These are phyloP conservation scores for Hericium erinaceus DNA, from an alignment of 768 basidiomycete species.

Conservation along the genomic window DNA sequence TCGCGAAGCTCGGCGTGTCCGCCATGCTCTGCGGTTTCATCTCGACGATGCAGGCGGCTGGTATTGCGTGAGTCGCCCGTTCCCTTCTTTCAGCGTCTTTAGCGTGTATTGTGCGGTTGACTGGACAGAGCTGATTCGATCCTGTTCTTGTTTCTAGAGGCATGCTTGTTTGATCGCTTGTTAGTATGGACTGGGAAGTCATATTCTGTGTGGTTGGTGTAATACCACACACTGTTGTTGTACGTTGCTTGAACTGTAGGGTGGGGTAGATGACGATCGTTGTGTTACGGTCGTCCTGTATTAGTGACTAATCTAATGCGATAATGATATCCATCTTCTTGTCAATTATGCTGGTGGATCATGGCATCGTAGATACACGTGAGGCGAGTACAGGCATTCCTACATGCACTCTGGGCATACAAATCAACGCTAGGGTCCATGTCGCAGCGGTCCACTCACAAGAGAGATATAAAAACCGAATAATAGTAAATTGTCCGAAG, in stretches of 20 bases:
- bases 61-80: slow-evolving; percentile 39
- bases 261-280: too few species aligned
- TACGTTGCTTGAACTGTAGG: too few species aligned
- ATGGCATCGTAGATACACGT: neutral
- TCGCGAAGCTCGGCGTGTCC: slow-evolving; percentile 58
- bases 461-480: too few species aligned
- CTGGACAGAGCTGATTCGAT: neutral
- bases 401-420: neutral
- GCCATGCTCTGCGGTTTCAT: slow-evolving; percentile 68
- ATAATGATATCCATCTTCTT: too few species aligned
- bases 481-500: too few species aligned
- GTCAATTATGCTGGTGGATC: neutral
- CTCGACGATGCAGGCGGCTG: slow-evolving; percentile 52
- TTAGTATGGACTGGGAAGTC: neutral
- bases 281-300: too few species aligned
- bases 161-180: slow-evolving; percentile 20
- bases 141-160: slow-evolving; percentile 12
- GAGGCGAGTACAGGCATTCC: neutral
- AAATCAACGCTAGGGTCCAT: too few species aligned
- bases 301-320: too few species aligned
- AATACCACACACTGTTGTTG: too few species aligned
- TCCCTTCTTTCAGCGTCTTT: neutral
- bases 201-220: neutral
- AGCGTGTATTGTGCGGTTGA: neutral
- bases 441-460: too few species aligned